A percentile compares a stretch with the other conserved stretches of the same genome.
Conservation (phyloP, 208 protist species). For the Cochliopodium minus region DNA sequence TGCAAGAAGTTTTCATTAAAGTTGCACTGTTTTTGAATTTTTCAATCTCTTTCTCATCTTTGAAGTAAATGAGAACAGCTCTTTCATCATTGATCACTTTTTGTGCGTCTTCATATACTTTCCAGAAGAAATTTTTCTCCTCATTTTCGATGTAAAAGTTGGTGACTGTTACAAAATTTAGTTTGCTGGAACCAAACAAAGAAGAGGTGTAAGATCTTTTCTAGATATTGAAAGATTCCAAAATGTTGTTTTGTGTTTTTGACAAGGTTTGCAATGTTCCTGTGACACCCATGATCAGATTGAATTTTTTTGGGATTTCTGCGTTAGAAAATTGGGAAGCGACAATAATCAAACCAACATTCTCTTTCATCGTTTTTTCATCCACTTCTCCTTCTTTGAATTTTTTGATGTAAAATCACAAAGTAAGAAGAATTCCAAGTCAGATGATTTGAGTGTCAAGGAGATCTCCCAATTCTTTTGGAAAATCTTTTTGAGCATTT, state of each 20-base stretch:
- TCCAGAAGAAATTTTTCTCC: conserved; percentile 7
- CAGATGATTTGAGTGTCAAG: neutral
- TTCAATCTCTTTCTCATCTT: conserved; percentile 8
- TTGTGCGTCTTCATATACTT: conserved; percentile 11
- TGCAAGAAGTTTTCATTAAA: neutral
- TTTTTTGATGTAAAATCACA: conserved; percentile 15
- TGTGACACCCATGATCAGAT: conserved; percentile 18
- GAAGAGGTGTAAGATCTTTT: conserved; percentile 12
- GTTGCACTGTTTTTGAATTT: conserved; percentile 11
- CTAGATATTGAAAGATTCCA: conserved; percentile 13
- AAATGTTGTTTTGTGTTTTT: conserved; percentile 3
- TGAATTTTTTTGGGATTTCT: conserved; percentile 14
- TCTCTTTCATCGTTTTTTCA: neutral
- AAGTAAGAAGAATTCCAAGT: conserved; percentile 14
- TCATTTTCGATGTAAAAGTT: conserved; percentile 1
- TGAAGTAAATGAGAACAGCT: conserved; percentile 22
- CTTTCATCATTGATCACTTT: neutral
- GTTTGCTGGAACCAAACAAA: conserved; percentile 16
- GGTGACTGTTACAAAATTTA: neutral
- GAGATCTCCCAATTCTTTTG: conserved; percentile 2
- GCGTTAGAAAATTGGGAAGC: conserved; percentile 18
- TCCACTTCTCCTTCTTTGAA: conserved; percentile 5
- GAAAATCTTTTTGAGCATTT: neutral
- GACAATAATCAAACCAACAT: conserved; percentile 11
- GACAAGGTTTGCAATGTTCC: conserved; percentile 13